phyloP scores from a whole-genome alignment of 768 basidiomycete species.

The Boletus speciosus region DNA sequence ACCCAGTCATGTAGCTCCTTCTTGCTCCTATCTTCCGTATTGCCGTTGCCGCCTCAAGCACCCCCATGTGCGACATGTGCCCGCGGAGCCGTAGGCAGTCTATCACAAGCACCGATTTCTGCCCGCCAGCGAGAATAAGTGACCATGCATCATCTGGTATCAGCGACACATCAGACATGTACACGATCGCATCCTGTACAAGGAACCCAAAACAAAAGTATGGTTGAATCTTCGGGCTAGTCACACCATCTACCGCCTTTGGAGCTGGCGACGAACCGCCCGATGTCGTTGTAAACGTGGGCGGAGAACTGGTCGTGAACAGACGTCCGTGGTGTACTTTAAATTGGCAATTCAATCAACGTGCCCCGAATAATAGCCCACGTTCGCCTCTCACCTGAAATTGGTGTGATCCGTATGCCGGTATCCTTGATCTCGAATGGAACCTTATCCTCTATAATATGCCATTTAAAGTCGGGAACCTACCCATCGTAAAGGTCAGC shows the following conservation, averaged over 20 bases:
- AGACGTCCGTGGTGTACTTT: conserved; percentile 73
- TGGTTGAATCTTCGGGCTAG: conserved; percentile 39
- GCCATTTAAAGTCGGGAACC: conserved; percentile 83
- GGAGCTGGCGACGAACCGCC: conserved; percentile 30
- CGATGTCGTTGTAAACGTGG: conserved; percentile 33
- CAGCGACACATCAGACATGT: conserved; percentile 79
- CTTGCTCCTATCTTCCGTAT: conserved; percentile 55
- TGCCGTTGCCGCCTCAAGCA: conserved; percentile 56
- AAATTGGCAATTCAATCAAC: conserved; percentile 1
- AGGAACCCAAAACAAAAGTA: conserved; percentile 70
- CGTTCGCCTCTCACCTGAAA: conserved; percentile 46
- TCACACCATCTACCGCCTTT: conserved; percentile 2
- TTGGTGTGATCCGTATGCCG: conserved; percentile 60
- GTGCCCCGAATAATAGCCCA: background rate
- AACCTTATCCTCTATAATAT: conserved; percentile 66
- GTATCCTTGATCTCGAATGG: conserved; percentile 67
- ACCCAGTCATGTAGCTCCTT: conserved; percentile 71
- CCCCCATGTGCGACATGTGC: conserved; percentile 79
- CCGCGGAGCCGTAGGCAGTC: conserved; percentile 67
- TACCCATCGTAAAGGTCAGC: conserved; percentile 27
- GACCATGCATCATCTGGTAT: conserved; percentile 75
- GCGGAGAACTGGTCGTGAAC: conserved; percentile 43
- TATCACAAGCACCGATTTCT: conserved; percentile 58
- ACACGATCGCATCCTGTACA: conserved; percentile 62
- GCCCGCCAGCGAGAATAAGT: conserved; percentile 33